A percentile compares a stretch with the other conserved stretches of the same genome.
Evolutionary conservation across 73 alveolate genomes (phyloP).

Genomic region (Chromera velia): DNA sequence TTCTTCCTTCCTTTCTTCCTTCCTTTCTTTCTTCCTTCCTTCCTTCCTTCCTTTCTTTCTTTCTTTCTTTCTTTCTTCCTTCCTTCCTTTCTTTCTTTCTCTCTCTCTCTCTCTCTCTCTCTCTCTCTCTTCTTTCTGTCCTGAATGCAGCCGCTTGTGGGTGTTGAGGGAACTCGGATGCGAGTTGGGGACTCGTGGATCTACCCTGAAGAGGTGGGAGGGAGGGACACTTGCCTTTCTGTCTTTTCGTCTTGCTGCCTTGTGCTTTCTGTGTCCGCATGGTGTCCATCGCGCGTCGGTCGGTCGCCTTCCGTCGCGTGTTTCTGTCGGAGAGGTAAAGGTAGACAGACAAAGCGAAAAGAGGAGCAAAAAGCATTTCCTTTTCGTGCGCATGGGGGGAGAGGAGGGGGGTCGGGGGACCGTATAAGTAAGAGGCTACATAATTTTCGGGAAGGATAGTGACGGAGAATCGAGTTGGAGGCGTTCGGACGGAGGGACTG

Average conservation of each 20-base stretch:
- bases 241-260: neutral
- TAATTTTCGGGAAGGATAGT: too few species aligned
- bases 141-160: conserved; percentile 50
- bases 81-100: neutral
- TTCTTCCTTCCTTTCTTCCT: neutral
- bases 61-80: neutral
- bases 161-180: conserved; percentile 60
- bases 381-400: too few species aligned
- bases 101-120: conserved; percentile 68
- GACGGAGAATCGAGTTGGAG: too few species aligned
- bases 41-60: conserved; percentile 71
- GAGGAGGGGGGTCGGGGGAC: too few species aligned
- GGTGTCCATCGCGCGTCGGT: too few species aligned
- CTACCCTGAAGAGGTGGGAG: conserved; percentile 21
- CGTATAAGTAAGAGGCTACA: too few species aligned
- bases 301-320: too few species aligned
- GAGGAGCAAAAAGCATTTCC: too few species aligned
- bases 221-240: neutral
- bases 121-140: conserved; percentile 17
- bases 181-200: conserved; percentile 65
- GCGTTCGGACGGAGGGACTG: too few species aligned
- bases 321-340: too few species aligned
- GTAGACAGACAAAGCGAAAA: too few species aligned
- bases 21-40: conserved; percentile 22
- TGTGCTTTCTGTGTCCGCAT: too few species aligned